Percentiles rank a stretch among this genome's conserved stretches.
Conservation (phyloP, 306 rosid genomes). For the Psophocarpus tetragonolobus region DNA sequence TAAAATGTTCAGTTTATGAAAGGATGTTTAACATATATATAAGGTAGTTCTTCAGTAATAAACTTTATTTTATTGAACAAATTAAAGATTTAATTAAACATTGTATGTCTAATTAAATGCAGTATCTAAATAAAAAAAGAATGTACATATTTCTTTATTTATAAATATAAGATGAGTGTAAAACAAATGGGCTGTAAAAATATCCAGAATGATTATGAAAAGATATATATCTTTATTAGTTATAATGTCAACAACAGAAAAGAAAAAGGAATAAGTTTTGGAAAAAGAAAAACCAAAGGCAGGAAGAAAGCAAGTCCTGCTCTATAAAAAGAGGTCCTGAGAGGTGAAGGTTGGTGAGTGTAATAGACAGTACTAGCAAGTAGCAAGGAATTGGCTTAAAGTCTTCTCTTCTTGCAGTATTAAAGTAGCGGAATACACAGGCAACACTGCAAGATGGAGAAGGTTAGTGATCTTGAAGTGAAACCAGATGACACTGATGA, state of each 20-base stretch:
- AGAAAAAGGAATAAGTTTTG: background rate
- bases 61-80: background rate
- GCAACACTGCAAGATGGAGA: slow-evolving; percentile 33
- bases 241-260: background rate
- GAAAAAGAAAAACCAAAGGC: background rate
- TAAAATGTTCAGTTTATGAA: background rate
- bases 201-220: background rate
- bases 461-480: slow-evolving; percentile 23
- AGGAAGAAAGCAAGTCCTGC: slow-evolving; percentile 6
- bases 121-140: too few species aligned
- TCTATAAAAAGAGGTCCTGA: slow-evolving; percentile 49
- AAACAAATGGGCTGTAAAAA: background rate
- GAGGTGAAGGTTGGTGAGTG: slow-evolving; percentile 6
- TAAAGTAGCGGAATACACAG: background rate
- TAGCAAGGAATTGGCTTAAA: background rate
- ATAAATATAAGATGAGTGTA: background rate
- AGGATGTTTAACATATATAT: too few species aligned
- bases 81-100: background rate
- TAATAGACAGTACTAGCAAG: slow-evolving; percentile 8
- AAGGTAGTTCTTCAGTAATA: background rate
- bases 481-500: slow-evolving; percentile 29
- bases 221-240: background rate
- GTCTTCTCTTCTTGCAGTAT: background rate
- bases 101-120: background rate
- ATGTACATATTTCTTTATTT: too few species aligned